phyloP scores from a whole-genome alignment of 441 rosid genomes.

The Pelargonium australe region DNA sequence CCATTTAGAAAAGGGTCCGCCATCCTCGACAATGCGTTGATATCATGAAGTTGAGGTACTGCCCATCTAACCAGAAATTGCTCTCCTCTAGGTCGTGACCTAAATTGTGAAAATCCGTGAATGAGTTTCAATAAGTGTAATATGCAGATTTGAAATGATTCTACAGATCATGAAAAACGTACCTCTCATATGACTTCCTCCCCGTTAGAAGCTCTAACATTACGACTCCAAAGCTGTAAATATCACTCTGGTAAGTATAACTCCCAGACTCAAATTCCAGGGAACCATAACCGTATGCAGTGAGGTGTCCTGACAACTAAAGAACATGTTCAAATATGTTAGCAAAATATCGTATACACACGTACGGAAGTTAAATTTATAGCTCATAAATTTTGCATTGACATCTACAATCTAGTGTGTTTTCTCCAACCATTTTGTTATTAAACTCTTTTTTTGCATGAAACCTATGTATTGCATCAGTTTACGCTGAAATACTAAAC shows the following conservation, averaged over 20 bases:
- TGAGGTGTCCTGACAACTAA: constrained; percentile 85
- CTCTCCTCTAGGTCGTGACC: constrained; percentile 67
- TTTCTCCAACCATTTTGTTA: no score
- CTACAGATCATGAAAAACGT: not conserved
- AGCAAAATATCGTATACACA: not conserved
- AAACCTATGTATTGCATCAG: no score
- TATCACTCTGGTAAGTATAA: constrained; percentile 78
- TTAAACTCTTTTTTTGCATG: no score
- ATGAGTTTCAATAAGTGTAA: not conserved
- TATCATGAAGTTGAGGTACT: constrained; percentile 72
- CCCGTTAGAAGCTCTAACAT: constrained; percentile 96
- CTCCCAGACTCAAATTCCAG: constrained; percentile 89
- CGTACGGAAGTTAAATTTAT: no score
- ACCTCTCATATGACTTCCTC: constrained; percentile 78
- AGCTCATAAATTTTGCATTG: no score
- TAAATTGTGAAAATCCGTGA: constrained; percentile 17
- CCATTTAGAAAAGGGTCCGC: constrained; percentile 83
- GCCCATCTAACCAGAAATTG: constrained; percentile 97
- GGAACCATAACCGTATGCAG: constrained; percentile 83
- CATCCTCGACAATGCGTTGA: constrained; percentile 81
- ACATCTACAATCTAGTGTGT: no score
- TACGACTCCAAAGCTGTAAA: constrained; percentile 90
- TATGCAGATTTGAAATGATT: not conserved
- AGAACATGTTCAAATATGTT: constrained; percentile 15
- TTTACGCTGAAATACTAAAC: no score